Percentiles rank a stretch among this genome's conserved stretches.
phyloP scores from a whole-genome alignment of 1,139 yeast genomes.

The Arxiozyma heterogenica region DNA sequence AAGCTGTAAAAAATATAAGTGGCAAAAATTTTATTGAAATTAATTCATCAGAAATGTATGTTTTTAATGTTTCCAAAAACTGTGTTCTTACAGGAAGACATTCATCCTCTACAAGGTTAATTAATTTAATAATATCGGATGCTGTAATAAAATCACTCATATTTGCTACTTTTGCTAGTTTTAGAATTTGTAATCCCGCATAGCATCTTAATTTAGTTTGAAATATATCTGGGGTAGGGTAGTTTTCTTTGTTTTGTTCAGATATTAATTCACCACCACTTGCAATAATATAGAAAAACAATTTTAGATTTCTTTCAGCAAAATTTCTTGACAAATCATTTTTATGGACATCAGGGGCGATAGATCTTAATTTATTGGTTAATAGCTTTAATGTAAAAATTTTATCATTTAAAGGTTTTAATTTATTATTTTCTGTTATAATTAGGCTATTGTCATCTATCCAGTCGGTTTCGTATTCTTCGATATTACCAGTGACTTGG shows the following conservation, averaged over 20 bases:
- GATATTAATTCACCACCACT: slow-evolving; percentile 77
- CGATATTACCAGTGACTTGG: slow-evolving; percentile 24
- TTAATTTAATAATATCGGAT: slow-evolving; percentile 43
- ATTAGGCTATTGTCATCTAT: slow-evolving; percentile 40
- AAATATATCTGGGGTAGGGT: slow-evolving; percentile 57
- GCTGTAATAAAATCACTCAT: slow-evolving; percentile 49
- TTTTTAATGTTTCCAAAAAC: slow-evolving; percentile 47
- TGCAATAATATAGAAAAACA: slow-evolving; percentile 56
- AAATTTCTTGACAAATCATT: slow-evolving; percentile 31
- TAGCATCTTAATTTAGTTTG: slow-evolving; percentile 55
- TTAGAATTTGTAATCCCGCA: slow-evolving; percentile 60
- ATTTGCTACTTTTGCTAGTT: slow-evolving; percentile 49
- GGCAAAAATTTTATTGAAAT: slow-evolving; percentile 62
- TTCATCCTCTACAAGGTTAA: slow-evolving; percentile 61
- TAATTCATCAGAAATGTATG: slow-evolving; percentile 41
- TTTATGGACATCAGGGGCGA: slow-evolving; percentile 27
- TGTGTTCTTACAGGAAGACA: slow-evolving; percentile 45
- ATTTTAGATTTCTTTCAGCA: slow-evolving; percentile 58
- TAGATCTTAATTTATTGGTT: slow-evolving; percentile 52
- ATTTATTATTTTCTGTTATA: slow-evolving; percentile 17
- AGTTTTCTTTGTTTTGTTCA: slow-evolving; percentile 33
- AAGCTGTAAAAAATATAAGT: slow-evolving; percentile 62
- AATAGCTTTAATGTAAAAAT: slow-evolving; percentile 50
- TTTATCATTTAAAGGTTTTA: slow-evolving; percentile 37
- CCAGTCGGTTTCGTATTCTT: slow-evolving; percentile 34